Percentiles rank a stretch among this genome's conserved stretches.
phyloP scores from a whole-genome alignment of 805 yeast species.

The Cyberlindnera saturnus region DNA sequence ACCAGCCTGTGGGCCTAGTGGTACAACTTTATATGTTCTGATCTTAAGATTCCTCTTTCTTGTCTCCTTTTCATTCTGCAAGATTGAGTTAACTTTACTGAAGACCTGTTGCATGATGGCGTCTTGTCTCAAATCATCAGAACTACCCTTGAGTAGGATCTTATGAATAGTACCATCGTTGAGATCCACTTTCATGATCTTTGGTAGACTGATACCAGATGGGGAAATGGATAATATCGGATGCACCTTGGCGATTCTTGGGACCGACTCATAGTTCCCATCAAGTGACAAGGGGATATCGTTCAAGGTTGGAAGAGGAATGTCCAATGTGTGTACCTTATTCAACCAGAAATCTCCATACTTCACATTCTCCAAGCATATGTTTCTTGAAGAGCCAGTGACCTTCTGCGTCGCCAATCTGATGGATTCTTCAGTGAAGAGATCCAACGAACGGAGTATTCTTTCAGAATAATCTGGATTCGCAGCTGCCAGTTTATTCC shows the following conservation, averaged over 20 bases:
- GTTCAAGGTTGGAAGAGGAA: slow-evolving; percentile 69
- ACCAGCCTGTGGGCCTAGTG: slow-evolving; percentile 84
- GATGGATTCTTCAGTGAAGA: slow-evolving; percentile 45
- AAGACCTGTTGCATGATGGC: slow-evolving; percentile 98
- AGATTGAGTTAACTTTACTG: slow-evolving; percentile 68
- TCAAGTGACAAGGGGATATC: slow-evolving; percentile 35
- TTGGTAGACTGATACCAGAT: slow-evolving; percentile 85
- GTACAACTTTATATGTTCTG: slow-evolving; percentile 84
- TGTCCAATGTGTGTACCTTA: slow-evolving; percentile 32
- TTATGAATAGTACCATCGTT: slow-evolving; percentile 55
- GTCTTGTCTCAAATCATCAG: slow-evolving; percentile 93
- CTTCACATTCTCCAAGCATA: slow-evolving; percentile 28
- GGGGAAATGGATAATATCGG: slow-evolving; percentile 53
- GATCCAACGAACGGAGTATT: slow-evolving; percentile 39
- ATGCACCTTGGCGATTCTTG: slow-evolving; percentile 41
- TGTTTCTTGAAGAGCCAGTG: slow-evolving; percentile 14
- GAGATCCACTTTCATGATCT: slow-evolving; percentile 52
- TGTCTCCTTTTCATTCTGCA: slow-evolving; percentile 50
- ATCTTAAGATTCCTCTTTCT: slow-evolving; percentile 53
- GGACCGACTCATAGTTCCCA: slow-evolving; percentile 39
- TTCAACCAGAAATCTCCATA: slow-evolving; percentile 55
- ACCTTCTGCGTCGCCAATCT: slow-evolving; percentile 43
- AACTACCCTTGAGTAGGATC: slow-evolving; percentile 73
- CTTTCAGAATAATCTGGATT: slow-evolving; percentile 22
- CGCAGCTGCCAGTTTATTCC: slow-evolving; percentile 31